Percentiles rank a stretch among this genome's conserved stretches.
Conservation (phyloP, 208 protist species). For the Naegleria fowleri region DNA sequence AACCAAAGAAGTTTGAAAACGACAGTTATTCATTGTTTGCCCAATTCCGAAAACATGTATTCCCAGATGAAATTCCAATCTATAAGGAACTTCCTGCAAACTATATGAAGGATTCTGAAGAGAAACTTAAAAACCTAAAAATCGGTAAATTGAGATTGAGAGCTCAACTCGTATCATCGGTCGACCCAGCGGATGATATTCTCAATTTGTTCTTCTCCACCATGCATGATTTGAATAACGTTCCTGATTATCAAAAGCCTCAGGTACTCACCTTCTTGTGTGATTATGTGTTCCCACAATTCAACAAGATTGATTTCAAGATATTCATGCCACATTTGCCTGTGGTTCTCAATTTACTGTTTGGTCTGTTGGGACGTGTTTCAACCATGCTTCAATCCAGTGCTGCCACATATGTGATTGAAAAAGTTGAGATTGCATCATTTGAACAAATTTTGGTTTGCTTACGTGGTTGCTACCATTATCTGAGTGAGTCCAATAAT, state of each 20-base stretch:
- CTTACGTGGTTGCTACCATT: neutral
- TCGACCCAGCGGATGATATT: neutral
- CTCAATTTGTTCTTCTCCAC: neutral
- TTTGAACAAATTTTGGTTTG: neutral
- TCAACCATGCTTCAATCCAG: neutral
- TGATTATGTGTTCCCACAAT: neutral
- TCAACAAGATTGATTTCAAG: conserved; percentile 11
- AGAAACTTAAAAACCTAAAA: neutral
- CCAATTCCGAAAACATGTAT: neutral
- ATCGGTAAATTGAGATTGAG: neutral
- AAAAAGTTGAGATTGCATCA: conserved; percentile 9
- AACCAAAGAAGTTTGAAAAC: neutral
- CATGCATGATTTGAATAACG: neutral
- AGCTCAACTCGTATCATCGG: neutral
- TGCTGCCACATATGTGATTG: neutral
- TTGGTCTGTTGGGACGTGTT: neutral
- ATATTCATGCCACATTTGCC: neutral
- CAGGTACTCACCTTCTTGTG: neutral
- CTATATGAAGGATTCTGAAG: neutral
- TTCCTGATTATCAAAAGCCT: neutral
- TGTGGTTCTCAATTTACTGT: neutral
- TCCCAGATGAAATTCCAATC: neutral
- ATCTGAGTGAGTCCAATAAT: neutral
- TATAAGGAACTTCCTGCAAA: neutral
- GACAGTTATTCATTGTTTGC: neutral